Evolutionary conservation across 73 alveolate genomes (phyloP).

Genomic region (Blepharisma stoltei): DNA sequence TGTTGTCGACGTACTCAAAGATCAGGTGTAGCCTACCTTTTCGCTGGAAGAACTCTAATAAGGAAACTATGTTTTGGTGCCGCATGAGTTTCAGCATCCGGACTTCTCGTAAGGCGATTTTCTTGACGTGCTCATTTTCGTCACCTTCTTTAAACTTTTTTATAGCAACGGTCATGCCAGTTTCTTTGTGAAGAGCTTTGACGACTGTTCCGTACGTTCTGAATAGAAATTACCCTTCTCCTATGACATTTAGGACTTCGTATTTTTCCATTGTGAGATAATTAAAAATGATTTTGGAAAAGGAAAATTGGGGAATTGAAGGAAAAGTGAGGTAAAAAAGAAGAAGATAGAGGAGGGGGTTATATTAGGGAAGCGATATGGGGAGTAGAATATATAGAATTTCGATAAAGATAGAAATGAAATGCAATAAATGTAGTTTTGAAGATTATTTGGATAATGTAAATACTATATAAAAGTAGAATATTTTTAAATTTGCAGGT

Average conservation of each 20-base stretch:
- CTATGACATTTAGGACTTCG: slow-evolving; percentile 69
- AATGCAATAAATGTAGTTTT: too few species aligned
- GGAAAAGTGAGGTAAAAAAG: too few species aligned
- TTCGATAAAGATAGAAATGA: too few species aligned
- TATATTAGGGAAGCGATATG: too few species aligned
- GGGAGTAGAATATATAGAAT: too few species aligned
- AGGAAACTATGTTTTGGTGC: slow-evolving; percentile 75
- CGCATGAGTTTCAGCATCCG: slow-evolving; percentile 67
- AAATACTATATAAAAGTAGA: too few species aligned
- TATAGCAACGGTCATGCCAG: slow-evolving; percentile 61
- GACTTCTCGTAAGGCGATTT: slow-evolving; percentile 80
- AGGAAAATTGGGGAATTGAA: too few species aligned
- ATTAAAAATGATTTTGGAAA: too few species aligned
- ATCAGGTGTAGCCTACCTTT: slow-evolving; percentile 83
- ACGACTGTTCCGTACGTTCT: slow-evolving; percentile 70
- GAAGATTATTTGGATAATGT: too few species aligned
- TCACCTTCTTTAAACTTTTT: slow-evolving; percentile 64
- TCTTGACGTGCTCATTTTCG: slow-evolving; percentile 55
- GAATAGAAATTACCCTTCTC: slow-evolving; percentile 51
- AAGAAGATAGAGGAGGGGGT: too few species aligned
- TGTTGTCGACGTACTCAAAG: slow-evolving; percentile 87
- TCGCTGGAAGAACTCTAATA: slow-evolving; percentile 71
- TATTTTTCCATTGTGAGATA: slow-evolving; percentile 57
- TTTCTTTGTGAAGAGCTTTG: slow-evolving; percentile 47
- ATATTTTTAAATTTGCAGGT: too few species aligned